phyloP scores from a whole-genome alignment of 371 early-diverging fungal genomes.

The Mortierella sp. region DNA sequence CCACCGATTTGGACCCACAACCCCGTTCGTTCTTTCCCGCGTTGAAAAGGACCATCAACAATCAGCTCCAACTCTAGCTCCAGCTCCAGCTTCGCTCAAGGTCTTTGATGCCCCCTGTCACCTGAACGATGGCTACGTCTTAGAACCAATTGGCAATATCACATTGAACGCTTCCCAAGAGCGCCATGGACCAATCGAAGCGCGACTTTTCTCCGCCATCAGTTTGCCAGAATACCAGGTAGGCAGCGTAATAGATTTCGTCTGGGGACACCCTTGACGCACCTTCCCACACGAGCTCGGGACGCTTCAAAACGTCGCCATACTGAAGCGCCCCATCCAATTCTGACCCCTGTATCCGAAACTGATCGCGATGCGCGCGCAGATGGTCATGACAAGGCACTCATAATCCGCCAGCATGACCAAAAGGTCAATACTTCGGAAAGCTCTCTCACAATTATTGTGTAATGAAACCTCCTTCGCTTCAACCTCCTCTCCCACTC shows the following conservation, averaged over 20 bases:
- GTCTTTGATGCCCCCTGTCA: constrained; percentile 23
- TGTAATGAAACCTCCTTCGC: constrained; percentile 44
- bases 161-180: constrained; percentile 52
- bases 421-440: constrained; percentile 57
- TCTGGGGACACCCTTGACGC: constrained; percentile 63
- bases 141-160: constrained; percentile 44
- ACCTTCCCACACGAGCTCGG: constrained; percentile 59
- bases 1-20: constrained; percentile 56
- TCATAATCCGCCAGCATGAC: constrained; percentile 47
- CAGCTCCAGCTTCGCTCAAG: constrained; percentile 55
- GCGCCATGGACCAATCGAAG: constrained; percentile 45
- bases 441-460: constrained; percentile 59
- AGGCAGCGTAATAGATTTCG: constrained; percentile 60
- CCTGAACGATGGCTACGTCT: constrained; percentile 41
- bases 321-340: constrained; percentile 55
- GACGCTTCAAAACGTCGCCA: constrained; percentile 31
- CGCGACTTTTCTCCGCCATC: constrained; percentile 46
- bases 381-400: constrained; percentile 58
- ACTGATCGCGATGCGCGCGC: constrained; percentile 61
- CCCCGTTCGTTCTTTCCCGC: constrained; percentile 57
- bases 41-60: constrained; percentile 21
- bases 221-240: constrained; percentile 8
- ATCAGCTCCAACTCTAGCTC: constrained; percentile 10
- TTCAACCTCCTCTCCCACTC: constrained; percentile 45
- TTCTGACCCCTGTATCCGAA: constrained; percentile 38